These are phyloP conservation scores for Vaccinium corymbosum DNA, from an alignment of 148 eudicot species.

Conservation along the genomic window DNA sequence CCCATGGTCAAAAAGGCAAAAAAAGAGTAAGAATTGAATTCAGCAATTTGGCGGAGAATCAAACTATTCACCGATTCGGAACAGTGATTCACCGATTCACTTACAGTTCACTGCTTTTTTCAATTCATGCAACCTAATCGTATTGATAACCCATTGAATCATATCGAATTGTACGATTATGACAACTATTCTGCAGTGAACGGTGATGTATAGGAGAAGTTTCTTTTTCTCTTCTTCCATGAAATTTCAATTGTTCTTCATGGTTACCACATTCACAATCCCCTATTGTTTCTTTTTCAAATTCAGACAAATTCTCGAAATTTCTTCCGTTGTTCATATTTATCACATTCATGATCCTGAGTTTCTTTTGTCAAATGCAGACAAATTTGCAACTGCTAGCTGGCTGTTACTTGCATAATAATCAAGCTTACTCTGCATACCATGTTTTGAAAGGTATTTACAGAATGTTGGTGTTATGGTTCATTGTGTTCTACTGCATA, in stretches of 20 bases:
- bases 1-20: too few relatives aligned
- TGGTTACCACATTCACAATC: neutral
- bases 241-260: conserved; percentile 6
- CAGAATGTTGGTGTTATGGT: neutral
- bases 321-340: conserved; percentile 2
- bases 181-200: too few relatives aligned
- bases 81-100: too few relatives aligned
- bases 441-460: conserved; percentile 73
- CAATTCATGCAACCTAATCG: too few relatives aligned
- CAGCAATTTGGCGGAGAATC: too few relatives aligned
- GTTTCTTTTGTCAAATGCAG: conserved; percentile 36
- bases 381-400: conserved; percentile 81
- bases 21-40: too few relatives aligned
- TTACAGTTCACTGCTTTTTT: too few relatives aligned
- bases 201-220: neutral
- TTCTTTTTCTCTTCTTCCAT: neutral
- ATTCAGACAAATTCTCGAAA: neutral
- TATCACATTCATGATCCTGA: neutral
- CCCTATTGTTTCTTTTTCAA: neutral
- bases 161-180: too few relatives aligned
- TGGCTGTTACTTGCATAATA: conserved; percentile 74
- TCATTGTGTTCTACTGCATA: neutral
- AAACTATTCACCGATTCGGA: too few relatives aligned
- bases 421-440: conserved; percentile 88
- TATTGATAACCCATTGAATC: too few relatives aligned